Base-by-base conservation (phyloP, 2,329 filamentous ascomycete genomes). In the Xylaria arbuscula region DNA sequence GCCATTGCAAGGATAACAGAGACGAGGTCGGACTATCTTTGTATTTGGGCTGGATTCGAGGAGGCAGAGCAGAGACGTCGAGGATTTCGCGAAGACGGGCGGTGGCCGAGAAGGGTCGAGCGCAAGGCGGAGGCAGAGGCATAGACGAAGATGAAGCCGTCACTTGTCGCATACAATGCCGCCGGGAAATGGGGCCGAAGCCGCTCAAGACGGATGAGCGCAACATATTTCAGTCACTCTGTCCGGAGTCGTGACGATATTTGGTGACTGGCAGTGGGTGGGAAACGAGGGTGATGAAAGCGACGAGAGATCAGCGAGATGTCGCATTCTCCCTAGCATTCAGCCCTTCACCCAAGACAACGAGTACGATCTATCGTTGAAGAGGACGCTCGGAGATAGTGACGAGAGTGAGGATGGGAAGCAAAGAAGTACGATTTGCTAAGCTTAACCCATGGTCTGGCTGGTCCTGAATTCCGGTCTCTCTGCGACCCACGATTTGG, bases 21-120 rank as follows among this genome's bases (percentile, higher is more conserved):
- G 85, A 86, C 10, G 85, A 86, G 2, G 82, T 82, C 13, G 83
- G 81, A 71, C 82, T 88, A 81, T 90, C 86, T 80, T 88, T 85
- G 79, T 91, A 92, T 72, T 82, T 84, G 10, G 91, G 90, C n/a
- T 86, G 79, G 51, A 90, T 83, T 62, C 90, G 86, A 55, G 85
- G 78, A 2, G 85, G 85, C 7, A 91, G 82, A 24, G 79, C 74
- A 5, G 82, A 78, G 32, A 84, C 79, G 73, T 87, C 83, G 73
- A 83, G 82, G 28, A 91, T 83, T 72, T 87, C 81, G 66, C 73
- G 78, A 70, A 82, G 81, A 15, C 71, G 64, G 13, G 79, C 63
- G 2, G 87, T 86, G 9, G 80, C 80, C 7, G 87, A 87, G 74
- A 91, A 88, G 70, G 71, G 73, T 72, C 84, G 81, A 4, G 64